These are phyloP conservation scores for Citrus medica DNA, from an alignment of 345 rosid genomes.

Conservation along the genomic window DNA sequence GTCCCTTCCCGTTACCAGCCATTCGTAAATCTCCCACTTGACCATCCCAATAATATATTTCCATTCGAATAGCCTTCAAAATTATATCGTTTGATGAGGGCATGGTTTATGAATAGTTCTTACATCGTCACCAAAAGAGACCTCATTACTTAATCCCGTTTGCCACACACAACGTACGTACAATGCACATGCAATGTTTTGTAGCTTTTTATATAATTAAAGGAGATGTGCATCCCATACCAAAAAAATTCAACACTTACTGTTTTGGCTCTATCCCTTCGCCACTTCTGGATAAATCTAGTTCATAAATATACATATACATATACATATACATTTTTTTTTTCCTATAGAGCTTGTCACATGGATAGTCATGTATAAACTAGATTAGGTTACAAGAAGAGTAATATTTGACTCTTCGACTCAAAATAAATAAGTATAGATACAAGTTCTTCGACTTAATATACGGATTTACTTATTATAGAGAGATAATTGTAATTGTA, in stretches of 20 bases:
- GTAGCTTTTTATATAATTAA: neutral
- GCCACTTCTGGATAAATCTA: neutral
- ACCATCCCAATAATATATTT: neutral
- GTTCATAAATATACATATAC: neutral
- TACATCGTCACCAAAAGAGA: neutral
- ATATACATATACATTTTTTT: too few species aligned
- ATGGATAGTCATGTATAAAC: neutral
- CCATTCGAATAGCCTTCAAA: neutral
- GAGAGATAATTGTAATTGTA: too few species aligned
- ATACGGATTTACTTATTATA: too few species aligned
- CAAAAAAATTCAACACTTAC: neutral
- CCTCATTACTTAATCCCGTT: neutral
- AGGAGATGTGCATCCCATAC: neutral
- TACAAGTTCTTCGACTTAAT: neutral
- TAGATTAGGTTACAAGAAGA: neutral
- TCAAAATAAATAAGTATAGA: neutral
- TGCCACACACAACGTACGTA: neutral
- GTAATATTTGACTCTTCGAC: neutral
- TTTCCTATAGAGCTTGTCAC: neutral
- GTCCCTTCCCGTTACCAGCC: neutral
- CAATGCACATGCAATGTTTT: constrained; percentile 6
- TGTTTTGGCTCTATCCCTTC: neutral
- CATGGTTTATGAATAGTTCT: neutral
- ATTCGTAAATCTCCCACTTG: neutral
- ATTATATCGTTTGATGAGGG: neutral